Evolutionary conservation across 768 basidiomycete genomes (phyloP).

Genomic region (Atractiella rhizophila): DNA sequence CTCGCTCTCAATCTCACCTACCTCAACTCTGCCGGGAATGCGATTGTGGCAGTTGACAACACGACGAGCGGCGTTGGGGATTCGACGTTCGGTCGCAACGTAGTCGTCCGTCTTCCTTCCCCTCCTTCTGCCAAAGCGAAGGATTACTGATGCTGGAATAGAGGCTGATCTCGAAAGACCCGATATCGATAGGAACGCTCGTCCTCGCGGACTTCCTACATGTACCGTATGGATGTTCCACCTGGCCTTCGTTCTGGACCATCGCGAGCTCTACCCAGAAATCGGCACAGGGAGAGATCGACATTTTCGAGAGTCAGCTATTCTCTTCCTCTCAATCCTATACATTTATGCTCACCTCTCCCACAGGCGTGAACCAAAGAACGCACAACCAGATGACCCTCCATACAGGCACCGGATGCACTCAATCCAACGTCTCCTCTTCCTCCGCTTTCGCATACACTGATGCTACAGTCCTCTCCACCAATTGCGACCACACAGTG

Average conservation of each 20-base stretch:
- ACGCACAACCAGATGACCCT: constrained; percentile 3
- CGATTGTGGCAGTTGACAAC: constrained; percentile 55
- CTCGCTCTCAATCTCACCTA: constrained; percentile 41
- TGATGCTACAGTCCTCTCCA: constrained; percentile 1
- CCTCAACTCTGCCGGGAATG: constrained; percentile 42
- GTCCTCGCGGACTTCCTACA: constrained; percentile 5
- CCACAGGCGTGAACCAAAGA: not conserved
- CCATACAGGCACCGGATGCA: constrained; percentile 7
- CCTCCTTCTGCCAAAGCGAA: too few species aligned
- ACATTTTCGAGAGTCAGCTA: constrained; percentile 4
- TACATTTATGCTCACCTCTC: too few species aligned
- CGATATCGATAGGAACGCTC: constrained; percentile 2
- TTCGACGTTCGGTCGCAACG: constrained; percentile 5
- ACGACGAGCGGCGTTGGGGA: constrained; percentile 22
- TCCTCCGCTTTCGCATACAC: constrained; percentile 6
- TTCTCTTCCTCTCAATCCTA: not conserved
- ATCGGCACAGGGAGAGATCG: constrained; percentile 6
- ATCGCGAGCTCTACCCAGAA: not conserved
- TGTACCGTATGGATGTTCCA: constrained; percentile 3
- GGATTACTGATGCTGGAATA: too few species aligned
- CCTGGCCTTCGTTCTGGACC: constrained; percentile 9
- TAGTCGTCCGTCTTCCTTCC: too few species aligned
- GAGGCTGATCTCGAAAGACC: constrained; percentile 5
- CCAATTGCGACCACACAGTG: constrained; percentile 5
- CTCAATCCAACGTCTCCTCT: constrained; percentile 4